Base-by-base conservation (phyloP, 2,329 filamentous ascomycete species). In the Aspergillus oerlinghausenensis region DNA sequence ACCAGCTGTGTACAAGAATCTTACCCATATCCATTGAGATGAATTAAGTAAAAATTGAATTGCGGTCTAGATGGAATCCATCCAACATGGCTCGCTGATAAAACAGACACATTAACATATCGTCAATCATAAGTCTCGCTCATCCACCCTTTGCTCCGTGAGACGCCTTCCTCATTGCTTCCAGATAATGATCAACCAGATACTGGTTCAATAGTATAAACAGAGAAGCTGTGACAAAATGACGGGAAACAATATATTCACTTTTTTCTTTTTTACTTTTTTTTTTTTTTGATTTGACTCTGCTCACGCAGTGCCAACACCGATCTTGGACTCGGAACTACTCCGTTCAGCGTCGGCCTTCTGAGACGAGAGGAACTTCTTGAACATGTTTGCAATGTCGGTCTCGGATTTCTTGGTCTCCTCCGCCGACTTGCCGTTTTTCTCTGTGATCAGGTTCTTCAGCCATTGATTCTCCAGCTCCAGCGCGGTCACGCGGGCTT, bases 381-480 rank as follows among this genome's bases (percentile, higher is more conserved):
- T 71, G 65, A 75, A 75, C 72, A 75, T 75, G 49, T 71, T 64
- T 4, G 71, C 71, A 57, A 75, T 74, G 51, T 73, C 69, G 57
- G 64, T 68, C 55, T 87, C 88, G 4, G 72, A 70, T 47, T 68
- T 64, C 61, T 70, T 65, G 23, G 63, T 65, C 55, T 74, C 69
- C 25, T 70, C 65, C 1, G 63, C 57, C 25, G 60, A 57, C 53
- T 63, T 65, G 50, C 68, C 72, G 66, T 90, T 90, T 83, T 92
- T 93, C 74, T 92, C 89, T 55, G 89, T 88, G 51, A 93, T 85
- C 52, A 92, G 77, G 70, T 88, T 87, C 78, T 89, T 89, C 60
- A 92, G 77, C 88, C 88, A 91, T 73, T 88, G 88, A 77, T 92
- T 92, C 77, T 92, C 88, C 63, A 88, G 86, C 76, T 91, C 88